Evolutionary conservation across 352 stramenopile species (phyloP), one percentile per base, ranked within the genome.

Genomic region (Pythium chondricola): DNA sequence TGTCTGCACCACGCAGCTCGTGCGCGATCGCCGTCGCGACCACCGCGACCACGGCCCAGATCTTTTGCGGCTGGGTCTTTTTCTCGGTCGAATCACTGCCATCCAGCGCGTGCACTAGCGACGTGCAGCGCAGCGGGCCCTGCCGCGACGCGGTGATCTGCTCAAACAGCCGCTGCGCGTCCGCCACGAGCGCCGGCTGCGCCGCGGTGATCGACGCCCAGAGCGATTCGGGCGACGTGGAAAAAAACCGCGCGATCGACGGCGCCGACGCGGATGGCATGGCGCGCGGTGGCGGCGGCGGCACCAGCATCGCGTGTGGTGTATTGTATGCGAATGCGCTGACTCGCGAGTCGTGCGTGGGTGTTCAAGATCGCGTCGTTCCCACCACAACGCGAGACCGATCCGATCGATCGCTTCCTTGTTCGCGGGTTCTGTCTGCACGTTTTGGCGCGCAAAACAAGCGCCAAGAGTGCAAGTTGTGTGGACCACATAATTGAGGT

Each of bases 91-190:
- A 26, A 14, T 30, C 44, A 30, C 18, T 42, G 31, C 18, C 24
- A 17, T 52, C 33, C 22, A 25, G 20, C 25, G 42, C 48, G 43
- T 38, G 27, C 16, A 27, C 39, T 11, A 62, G 48, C 48, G 52
- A 61, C 43, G 52, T 56, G 42, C 52, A 61, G 6, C 58, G 58
- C 43, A 67, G 36, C 39, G 58, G 46, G 42, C 52, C 45, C 48
- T 67, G 58, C n/a, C 58, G 58, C n/a, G 58, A 52, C 21, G 56
- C 25, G n/a, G 58, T 62, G 52, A 67, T 67, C 33, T 67, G 58
- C 20, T 66, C 58, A 36, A 56, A 66, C 16, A 66, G 52, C 17
- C n/a, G 25, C 48, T 66, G 58, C 17, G 58, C 58, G 24, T 55
- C 43, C 0, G 32, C 32, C 11, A 66, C 47, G n/a, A 66, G 51